phyloP scores from a whole-genome alignment of 208 protist genomes.

The Balamuthia mandrillaris region DNA sequence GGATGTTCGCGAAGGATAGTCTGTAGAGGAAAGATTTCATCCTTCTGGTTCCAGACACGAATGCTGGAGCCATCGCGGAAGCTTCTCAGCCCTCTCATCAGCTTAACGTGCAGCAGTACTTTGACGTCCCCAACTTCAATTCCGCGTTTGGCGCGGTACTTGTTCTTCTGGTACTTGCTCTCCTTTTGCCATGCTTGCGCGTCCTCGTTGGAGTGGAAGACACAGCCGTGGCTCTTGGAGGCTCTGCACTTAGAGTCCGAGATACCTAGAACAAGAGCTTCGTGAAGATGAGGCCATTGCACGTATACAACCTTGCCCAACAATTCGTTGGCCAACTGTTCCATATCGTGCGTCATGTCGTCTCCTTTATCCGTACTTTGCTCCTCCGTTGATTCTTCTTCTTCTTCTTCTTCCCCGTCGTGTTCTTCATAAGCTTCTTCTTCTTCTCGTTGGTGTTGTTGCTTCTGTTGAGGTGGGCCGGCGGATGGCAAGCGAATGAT shows the following conservation, averaged over 20 bases:
- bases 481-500: too few relatives aligned
- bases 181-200: not conserved
- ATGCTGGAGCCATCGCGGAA: not conserved
- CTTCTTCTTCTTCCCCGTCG: not conserved
- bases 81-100: not conserved
- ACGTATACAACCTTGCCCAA: slow-evolving; percentile 12
- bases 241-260: not conserved
- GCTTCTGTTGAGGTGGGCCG: not conserved
- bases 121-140: slow-evolving; percentile 32
- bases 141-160: slow-evolving; percentile 22
- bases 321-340: not conserved
- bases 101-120: slow-evolving; percentile 23
- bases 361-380: not conserved
- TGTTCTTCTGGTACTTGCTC: slow-evolving; percentile 31
- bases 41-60: not conserved
- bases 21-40: slow-evolving; percentile 23
- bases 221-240: not conserved
- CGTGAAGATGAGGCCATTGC: slow-evolving; percentile 20
- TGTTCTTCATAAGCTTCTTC: not conserved
- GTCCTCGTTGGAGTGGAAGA: slow-evolving; percentile 6
- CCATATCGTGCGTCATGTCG: too few relatives aligned
- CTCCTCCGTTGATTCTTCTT: not conserved
- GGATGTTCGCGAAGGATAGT: too few relatives aligned
- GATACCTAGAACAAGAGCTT: slow-evolving; percentile 22
- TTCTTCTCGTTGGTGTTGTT: not conserved